Conservation (phyloP, 257 asterid genomes). For the Petunia axillaris region DNA sequence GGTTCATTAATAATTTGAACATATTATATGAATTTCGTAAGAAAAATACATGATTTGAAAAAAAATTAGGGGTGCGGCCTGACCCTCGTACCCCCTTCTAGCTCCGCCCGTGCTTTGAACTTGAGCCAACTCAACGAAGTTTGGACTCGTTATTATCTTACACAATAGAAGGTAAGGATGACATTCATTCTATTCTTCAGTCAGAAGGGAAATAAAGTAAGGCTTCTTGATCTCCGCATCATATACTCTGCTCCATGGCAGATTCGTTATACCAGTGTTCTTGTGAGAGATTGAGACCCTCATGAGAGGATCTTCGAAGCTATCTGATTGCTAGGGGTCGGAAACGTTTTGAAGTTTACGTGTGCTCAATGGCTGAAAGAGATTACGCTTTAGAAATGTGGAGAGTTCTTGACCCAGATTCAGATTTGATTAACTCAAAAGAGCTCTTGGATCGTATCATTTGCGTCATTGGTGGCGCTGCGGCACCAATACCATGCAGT, state of each 20-base stretch:
- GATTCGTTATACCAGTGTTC: conserved; percentile 98
- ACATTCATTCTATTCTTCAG: too few relatives aligned
- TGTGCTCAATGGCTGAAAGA: conserved; percentile 99
- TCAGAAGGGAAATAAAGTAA: too few relatives aligned
- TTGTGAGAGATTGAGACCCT: conserved; percentile 92
- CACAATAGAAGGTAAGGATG: too few relatives aligned
- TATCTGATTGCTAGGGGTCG: conserved; percentile 96
- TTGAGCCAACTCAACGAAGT: too few relatives aligned
- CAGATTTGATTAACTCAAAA: conserved; percentile 71
- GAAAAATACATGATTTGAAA: too few relatives aligned
- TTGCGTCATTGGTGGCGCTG: conserved; percentile 51
- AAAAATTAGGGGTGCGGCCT: too few relatives aligned
- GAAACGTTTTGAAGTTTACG: conserved; percentile 95
- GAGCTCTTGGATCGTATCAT: conserved; percentile 85
- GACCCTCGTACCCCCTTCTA: too few relatives aligned
- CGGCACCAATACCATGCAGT: too few relatives aligned
- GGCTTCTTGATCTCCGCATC: background rate
- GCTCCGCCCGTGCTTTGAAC: too few relatives aligned
- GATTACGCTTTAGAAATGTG: conserved; percentile 99
- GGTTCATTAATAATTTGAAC: too few relatives aligned
- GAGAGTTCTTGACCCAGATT: conserved; percentile 98
- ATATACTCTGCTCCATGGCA: conserved; percentile 34
- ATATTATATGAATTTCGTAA: too few relatives aligned
- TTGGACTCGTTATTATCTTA: too few relatives aligned
- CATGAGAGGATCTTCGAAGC: conserved; percentile 97